Percentiles rank a stretch among this genome's conserved stretches.
phyloP scores from a whole-genome alignment of 2,329 filamentous ascomycete species.

The Ophiosphaerella herpotricha region DNA sequence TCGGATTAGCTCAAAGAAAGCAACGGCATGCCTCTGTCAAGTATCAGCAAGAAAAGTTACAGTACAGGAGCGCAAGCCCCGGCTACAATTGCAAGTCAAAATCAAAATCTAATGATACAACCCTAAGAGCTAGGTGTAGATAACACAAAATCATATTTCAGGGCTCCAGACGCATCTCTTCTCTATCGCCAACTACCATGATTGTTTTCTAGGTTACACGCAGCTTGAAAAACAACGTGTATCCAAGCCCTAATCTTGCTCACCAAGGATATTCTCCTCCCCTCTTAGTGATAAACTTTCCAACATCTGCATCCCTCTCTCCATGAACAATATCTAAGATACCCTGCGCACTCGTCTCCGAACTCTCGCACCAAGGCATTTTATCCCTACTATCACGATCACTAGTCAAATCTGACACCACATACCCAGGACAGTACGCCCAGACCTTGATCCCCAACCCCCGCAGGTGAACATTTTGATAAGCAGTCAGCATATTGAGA shows the following conservation, averaged over 20 bases:
- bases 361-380: conserved; percentile 26
- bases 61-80: too few relatives aligned
- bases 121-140: too few relatives aligned
- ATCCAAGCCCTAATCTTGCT: too few relatives aligned
- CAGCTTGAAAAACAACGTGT: too few relatives aligned
- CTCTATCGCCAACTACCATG: too few relatives aligned
- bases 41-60: too few relatives aligned
- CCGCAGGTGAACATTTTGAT: conserved; percentile 47
- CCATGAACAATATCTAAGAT: conserved; percentile 39
- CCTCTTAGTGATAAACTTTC: conserved; percentile 28
- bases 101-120: too few relatives aligned
- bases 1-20: background rate
- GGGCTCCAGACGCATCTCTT: too few relatives aligned
- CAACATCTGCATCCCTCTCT: conserved; percentile 34
- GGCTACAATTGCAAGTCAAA: too few relatives aligned
- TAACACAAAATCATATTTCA: too few relatives aligned
- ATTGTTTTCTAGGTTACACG: too few relatives aligned
- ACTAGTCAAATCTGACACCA: conserved; percentile 30
- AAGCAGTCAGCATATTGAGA: conserved; percentile 43
- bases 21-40: too few relatives aligned
- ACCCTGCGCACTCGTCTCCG: conserved; percentile 39
- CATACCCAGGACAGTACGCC: conserved; percentile 39
- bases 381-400: conserved; percentile 23
- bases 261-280: conserved; percentile 30
- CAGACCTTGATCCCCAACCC: conserved; percentile 33